Evolutionary conservation across 371 early-diverging fungal species (phyloP).

Genomic region (Amoeboradix gromovi): DNA sequence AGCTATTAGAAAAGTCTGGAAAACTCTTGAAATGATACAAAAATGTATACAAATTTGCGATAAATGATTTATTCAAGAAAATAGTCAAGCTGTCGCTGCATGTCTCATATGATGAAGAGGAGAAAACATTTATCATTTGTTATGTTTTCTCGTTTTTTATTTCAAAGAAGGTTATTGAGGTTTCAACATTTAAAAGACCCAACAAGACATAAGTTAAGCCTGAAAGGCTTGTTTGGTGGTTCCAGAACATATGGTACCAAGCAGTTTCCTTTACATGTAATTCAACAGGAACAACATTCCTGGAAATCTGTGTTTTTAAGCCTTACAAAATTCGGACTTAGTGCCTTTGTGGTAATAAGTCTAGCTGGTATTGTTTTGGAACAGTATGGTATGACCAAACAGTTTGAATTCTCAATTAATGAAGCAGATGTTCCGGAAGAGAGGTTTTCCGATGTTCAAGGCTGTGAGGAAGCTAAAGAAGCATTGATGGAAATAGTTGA

Average conservation of each 20-base stretch:
- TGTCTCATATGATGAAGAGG: too few relatives aligned
- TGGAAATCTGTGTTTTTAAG: neutral
- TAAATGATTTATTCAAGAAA: too few relatives aligned
- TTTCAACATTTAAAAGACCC: neutral
- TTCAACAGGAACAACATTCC: neutral
- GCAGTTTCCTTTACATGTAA: neutral
- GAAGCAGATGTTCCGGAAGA: neutral
- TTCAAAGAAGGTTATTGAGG: neutral
- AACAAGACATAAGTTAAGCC: neutral
- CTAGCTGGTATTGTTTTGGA: neutral
- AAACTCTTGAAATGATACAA: too few relatives aligned
- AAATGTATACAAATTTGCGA: too few relatives aligned
- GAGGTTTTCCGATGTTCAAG: constrained; percentile 72
- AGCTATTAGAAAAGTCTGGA: too few relatives aligned
- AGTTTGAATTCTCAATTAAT: neutral
- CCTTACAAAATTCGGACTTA: neutral
- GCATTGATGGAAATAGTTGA: constrained; percentile 82
- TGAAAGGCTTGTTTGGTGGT: neutral
- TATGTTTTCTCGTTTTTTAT: neutral
- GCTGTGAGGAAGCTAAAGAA: constrained; percentile 85
- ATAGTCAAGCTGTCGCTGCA: too few relatives aligned
- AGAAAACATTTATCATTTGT: too few relatives aligned
- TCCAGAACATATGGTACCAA: neutral
- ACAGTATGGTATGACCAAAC: neutral
- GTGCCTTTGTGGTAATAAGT: neutral